Base-by-base conservation (phyloP, 2,329 filamentous ascomycete species). In the Talaromyces marneffei region DNA sequence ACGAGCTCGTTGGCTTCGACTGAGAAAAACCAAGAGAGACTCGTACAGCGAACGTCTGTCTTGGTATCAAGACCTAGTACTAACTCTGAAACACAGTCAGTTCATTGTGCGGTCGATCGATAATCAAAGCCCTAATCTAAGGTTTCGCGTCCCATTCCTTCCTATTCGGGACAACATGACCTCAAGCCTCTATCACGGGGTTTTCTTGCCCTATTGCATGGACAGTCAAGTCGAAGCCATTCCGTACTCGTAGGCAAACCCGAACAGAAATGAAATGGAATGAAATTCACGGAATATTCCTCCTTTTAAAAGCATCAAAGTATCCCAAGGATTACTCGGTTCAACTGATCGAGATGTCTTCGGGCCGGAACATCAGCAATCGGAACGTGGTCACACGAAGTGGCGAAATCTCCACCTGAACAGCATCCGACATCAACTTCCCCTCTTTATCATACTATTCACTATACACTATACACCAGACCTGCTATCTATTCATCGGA, bases 341-440 rank as follows among this genome's bases (percentile, higher is more conserved):
- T 52, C 33, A 35, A 35, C 33, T 20, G 3, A 18, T 40, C 14
- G n/a, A n/a, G n/a, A n/a, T 29, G 31, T 55, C 20, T 29, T 59
- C 57, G 57, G 57, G 29, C 44, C 57, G 57, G 23, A 16, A 52
- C 42, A 29, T 29, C 20, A 31, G 20, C 27, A 20, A 20, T 59
- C 57, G 44, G 44, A 59, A 52, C 44, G 56, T 18, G 39, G 20
- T 33, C 5, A 35, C 29, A 33, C 29, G 8, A 40, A 52, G 44
- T 52, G 31, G 57, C 55, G 40, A 31, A 2, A 16, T 31, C 57
- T 48, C 57, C 57, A 48, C 57, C 35, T 60, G 46, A 23, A 12
- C 33, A 27, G 29, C 52, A 60, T 44, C 58, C 46, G 46, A 59
- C 29, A 31, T 46, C n/a, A 42, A 2, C 35, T 54, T 58, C 60